A percentile compares a stretch with the other conserved stretches of the same genome.
phyloP scores from a whole-genome alignment of 2,329 filamentous ascomycete genomes.

The Passalora sequoiae region DNA sequence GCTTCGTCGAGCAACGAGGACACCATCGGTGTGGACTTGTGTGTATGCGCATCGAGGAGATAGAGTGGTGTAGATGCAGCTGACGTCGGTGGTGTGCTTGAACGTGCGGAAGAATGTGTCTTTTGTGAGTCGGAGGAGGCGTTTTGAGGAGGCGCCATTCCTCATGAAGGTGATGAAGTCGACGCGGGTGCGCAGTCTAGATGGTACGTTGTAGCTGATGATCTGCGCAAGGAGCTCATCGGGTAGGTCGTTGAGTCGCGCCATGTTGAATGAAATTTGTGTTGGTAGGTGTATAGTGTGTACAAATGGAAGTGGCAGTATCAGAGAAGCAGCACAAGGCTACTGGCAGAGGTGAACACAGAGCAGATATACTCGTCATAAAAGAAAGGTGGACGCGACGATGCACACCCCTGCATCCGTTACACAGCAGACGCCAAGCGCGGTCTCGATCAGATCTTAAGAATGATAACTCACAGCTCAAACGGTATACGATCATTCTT shows the following conservation, averaged over 20 bases:
- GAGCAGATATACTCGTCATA: no score
- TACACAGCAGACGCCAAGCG: not conserved
- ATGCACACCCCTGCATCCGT: no score
- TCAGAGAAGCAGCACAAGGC: no score
- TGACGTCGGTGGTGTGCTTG: not conserved
- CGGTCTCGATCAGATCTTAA: not conserved
- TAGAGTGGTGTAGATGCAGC: conserved; percentile 2
- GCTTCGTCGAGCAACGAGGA: not conserved
- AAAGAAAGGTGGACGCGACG: no score
- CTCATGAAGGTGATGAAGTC: conserved; percentile 6
- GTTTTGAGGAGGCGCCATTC: conserved; percentile 1
- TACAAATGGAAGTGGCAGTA: not conserved
- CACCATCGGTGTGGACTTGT: conserved; percentile 4
- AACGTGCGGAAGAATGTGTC: conserved; percentile 9
- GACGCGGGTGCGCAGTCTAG: conserved; percentile 1
- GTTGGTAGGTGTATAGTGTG: not conserved
- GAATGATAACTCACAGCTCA: not conserved
- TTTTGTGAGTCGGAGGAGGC: conserved; percentile 6
- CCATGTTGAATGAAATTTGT: conserved; percentile 1
- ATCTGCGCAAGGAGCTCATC: conserved; percentile 9
- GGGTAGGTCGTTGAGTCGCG: conserved; percentile 6
- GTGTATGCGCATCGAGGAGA: conserved; percentile 8
- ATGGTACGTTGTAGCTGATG: conserved; percentile 9
- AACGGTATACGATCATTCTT: not conserved
- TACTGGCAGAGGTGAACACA: no score